Evolutionary conservation across 2,329 filamentous ascomycete genomes (phyloP), one percentile per base, ranked within the genome.

Genomic region (Cladobotryum protrusum): DNA sequence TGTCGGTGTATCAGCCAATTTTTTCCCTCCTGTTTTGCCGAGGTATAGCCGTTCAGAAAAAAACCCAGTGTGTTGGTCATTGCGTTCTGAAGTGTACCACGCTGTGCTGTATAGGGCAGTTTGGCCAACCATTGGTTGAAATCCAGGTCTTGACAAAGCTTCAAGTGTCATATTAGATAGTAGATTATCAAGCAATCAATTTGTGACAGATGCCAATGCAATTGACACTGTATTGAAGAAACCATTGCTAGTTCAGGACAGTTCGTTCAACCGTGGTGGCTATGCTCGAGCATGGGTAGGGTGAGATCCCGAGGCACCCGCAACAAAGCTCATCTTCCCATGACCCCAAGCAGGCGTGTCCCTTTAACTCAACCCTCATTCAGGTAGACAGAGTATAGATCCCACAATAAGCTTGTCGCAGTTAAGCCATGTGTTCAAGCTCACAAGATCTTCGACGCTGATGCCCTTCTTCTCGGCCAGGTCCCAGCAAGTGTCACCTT

Each of bases 401-500:
- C 75, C 75, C 24, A 73, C 54, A 29, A 39, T 45, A 50, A 82
- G 57, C 37, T 57, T 62, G 19, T 75, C 70, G 57, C 79, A 82
- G 48, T 77, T 64, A 11, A 81, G 57, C 1, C 63, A 67, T 17
- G 62, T 44, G 50, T 82, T 81, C 35, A 69, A 57, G 19, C 59
- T 60, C 52, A 74, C n/a, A 29, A 82, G 58, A 17, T 70, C 69
- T 13, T 76, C 72, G 18, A 81, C 64, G 39, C 62, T 64, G 49
- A 75, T 52, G n/a, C 66, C 65, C 50, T 67, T 61, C 32, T 55
- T 60, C 50, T 78, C 57, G 1, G 72, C 74, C 59, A 82, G 71
- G 5, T 61, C 70, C 76, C 75, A 80, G 60, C 78, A 81, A 7
- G 74, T 77, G 53, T 81, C 75, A 5, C 73, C 76, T 7, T 63